Evolutionary conservation across 345 rosid genomes (phyloP).

Genomic region (Dimocarpus longan): DNA sequence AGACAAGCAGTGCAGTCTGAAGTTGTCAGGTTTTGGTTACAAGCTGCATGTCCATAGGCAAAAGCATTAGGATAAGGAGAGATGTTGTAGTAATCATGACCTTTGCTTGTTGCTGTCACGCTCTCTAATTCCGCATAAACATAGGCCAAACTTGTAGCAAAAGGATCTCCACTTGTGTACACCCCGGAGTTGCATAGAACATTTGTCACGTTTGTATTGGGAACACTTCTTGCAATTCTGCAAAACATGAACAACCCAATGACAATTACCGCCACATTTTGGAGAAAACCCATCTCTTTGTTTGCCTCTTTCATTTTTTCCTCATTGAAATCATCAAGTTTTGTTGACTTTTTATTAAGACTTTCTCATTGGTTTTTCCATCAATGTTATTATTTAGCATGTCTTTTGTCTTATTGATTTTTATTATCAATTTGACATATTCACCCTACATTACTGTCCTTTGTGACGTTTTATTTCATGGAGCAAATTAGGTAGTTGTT

Average conservation of each 20-base stretch:
- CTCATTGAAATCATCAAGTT: not conserved
- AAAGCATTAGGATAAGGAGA: constrained; percentile 64
- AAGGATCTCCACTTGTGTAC: constrained; percentile 50
- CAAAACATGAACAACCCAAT: constrained; percentile 5
- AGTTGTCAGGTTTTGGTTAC: constrained; percentile 42
- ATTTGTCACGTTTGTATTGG: constrained; percentile 35
- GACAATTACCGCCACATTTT: constrained; percentile 19
- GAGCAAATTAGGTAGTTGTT: not conserved
- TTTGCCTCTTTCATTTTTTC: not conserved
- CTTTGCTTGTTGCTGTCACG: constrained; percentile 31
- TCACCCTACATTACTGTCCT: not conserved
- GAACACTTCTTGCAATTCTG: constrained; percentile 21
- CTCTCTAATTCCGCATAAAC: constrained; percentile 39
- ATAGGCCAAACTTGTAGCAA: constrained; percentile 37
- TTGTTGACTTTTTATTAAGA: constrained; percentile 8
- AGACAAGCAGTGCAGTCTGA: constrained; percentile 49
- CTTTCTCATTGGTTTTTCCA: constrained; percentile 27
- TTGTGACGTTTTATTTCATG: not conserved
- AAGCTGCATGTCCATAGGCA: constrained; percentile 60
- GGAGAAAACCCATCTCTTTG: constrained; percentile 27
- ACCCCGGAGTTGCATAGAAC: constrained; percentile 47
- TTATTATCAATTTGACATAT: constrained; percentile 3
- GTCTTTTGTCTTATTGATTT: constrained; percentile 13
- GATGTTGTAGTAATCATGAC: constrained; percentile 46
- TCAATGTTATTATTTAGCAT: not conserved